phyloP scores from a whole-genome alignment of 495 filamentous ascomycete species.

The Jackrogersella minutella region DNA sequence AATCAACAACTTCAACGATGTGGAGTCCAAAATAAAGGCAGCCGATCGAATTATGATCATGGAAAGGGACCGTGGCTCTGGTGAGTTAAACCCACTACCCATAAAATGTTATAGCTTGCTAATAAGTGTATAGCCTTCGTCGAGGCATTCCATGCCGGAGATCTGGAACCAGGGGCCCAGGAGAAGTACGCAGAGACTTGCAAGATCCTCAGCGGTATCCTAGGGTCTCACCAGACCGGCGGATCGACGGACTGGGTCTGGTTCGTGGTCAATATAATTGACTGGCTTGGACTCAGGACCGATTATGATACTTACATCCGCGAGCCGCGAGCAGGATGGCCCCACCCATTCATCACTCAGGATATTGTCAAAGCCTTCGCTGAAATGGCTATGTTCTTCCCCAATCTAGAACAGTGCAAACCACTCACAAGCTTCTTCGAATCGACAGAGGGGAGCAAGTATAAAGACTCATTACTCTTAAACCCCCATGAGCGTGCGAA shows the following conservation, averaged over 20 bases:
- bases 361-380: slow-evolving; percentile 53
- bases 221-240: slow-evolving; percentile 37
- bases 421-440: slow-evolving; percentile 44
- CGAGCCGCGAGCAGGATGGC: slow-evolving; percentile 36
- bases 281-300: slow-evolving; percentile 47
- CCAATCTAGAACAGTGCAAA: slow-evolving; percentile 37
- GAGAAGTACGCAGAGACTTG: slow-evolving; percentile 47
- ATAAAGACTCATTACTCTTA: slow-evolving; percentile 49
- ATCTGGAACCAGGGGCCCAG: slow-evolving; percentile 52
- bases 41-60: slow-evolving; percentile 37
- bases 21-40: slow-evolving; percentile 38
- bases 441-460: slow-evolving; percentile 40
- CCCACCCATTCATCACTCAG: slow-evolving; percentile 52
- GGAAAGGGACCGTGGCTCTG: slow-evolving; percentile 34
- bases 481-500: slow-evolving; percentile 49
- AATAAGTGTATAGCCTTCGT: slow-evolving; percentile 49
- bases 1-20: slow-evolving; percentile 47
- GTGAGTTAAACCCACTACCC: slow-evolving; percentile 8
- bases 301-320: slow-evolving; percentile 40
- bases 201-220: slow-evolving; percentile 44
- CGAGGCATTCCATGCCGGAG: slow-evolving; percentile 52
- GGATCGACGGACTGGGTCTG: slow-evolving; percentile 42
- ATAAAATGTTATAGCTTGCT: not conserved
- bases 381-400: slow-evolving; percentile 55
- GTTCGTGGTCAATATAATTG: slow-evolving; percentile 45